phyloP scores from a whole-genome alignment of 805 yeast species.

The Nakazawaea holstii region DNA sequence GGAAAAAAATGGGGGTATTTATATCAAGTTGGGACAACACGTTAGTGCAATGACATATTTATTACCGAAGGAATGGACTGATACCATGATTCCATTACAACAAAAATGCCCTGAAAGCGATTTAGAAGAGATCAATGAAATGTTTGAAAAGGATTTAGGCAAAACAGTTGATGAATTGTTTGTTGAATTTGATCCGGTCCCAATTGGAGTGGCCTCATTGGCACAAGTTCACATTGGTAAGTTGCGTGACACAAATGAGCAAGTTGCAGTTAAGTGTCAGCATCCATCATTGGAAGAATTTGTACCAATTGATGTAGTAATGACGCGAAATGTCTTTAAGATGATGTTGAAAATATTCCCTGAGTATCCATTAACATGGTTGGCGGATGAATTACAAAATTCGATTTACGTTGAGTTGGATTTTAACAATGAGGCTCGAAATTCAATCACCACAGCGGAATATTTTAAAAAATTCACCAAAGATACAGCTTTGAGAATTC shows the following conservation, averaged over 20 bases:
- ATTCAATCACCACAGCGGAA: constrained; percentile 64
- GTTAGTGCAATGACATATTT: constrained; percentile 87
- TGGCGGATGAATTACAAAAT: constrained; percentile 85
- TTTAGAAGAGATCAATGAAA: constrained; percentile 55
- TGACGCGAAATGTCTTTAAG: constrained; percentile 72
- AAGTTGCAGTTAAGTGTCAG: constrained; percentile 92
- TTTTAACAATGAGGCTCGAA: constrained; percentile 79
- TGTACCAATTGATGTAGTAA: constrained; percentile 82
- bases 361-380: constrained; percentile 89
- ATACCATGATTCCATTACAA: constrained; percentile 88
- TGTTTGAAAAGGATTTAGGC: constrained; percentile 71
- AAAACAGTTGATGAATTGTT: constrained; percentile 56
- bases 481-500: constrained; percentile 76
- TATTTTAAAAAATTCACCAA: constrained; percentile 54
- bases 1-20: constrained; percentile 85
- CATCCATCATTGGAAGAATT: constrained; percentile 84
- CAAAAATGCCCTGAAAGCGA: constrained; percentile 85
- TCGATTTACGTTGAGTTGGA: constrained; percentile 90
- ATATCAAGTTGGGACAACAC: constrained; percentile 94
- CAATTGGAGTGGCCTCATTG: constrained; percentile 92
- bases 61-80: constrained; percentile 92
- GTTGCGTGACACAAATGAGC: constrained; percentile 50
- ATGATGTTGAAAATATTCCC: constrained; percentile 80
- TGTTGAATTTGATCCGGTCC: constrained; percentile 56
- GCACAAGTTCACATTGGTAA: constrained; percentile 92